Evolutionary conservation across 1,284 basidiomycete species (phyloP).

Genomic region (Filobasidium uniguttulatum): DNA sequence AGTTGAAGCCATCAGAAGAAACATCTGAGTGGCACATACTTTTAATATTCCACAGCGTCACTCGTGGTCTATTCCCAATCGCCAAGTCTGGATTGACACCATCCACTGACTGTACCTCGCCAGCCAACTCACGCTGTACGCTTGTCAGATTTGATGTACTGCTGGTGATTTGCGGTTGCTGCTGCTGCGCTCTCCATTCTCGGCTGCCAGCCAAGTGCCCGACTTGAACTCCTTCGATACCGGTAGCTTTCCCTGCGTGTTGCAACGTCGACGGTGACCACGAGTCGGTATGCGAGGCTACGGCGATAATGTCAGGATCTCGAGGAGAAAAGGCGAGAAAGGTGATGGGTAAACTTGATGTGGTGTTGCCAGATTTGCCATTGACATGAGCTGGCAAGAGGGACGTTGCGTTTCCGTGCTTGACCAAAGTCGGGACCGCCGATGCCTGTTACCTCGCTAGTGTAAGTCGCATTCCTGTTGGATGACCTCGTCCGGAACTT

Average conservation of each 20-base stretch:
- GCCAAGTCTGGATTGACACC: constrained; percentile 3
- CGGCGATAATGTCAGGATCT: constrained; percentile 8
- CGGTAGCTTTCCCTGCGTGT: not conserved
- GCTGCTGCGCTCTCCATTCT: no score
- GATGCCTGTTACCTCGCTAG: not conserved
- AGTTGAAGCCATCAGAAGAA: not conserved
- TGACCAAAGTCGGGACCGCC: constrained; percentile 2
- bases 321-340: constrained; percentile 9
- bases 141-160: no score
- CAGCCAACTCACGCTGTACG: no score
- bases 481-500: not conserved
- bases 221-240: constrained; percentile 1
- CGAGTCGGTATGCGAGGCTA: constrained; percentile 4
- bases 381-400: not conserved
- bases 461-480: not conserved
- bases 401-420: not conserved
- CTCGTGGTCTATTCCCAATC: constrained; percentile 4
- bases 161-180: no score
- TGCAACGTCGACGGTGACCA: not conserved
- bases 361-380: not conserved
- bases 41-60: constrained; percentile 12
- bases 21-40: constrained; percentile 1
- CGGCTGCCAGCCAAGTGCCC: no score
- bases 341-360: constrained; percentile 5
- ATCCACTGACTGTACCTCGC: constrained; percentile 1